Conservation (phyloP, 192 early-diverging fungal species). For the Backusella psychrophila region DNA sequence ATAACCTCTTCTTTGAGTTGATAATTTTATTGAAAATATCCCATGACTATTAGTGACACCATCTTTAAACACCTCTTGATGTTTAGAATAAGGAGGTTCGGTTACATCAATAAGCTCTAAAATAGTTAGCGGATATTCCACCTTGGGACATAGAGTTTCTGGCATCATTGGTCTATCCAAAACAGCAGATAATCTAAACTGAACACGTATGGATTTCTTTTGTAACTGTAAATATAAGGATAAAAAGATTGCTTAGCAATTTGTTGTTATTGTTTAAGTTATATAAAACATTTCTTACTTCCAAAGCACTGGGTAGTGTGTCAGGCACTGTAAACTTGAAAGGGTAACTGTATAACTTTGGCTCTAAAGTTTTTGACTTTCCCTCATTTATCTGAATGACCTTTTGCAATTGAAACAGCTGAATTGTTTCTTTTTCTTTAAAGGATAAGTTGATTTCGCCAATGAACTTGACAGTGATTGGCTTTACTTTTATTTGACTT, state of each 20-base stretch:
- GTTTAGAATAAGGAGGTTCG: not conserved
- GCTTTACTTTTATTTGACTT: slow-evolving; percentile 33
- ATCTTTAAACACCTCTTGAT: slow-evolving; percentile 13
- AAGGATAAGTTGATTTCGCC: slow-evolving; percentile 22
- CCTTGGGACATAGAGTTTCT: slow-evolving; percentile 25
- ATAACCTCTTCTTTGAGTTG: slow-evolving; percentile 21
- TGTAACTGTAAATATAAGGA: not conserved
- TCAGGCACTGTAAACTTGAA: slow-evolving; percentile 37
- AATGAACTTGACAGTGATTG: slow-evolving; percentile 25
- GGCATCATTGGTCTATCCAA: slow-evolving; percentile 31
- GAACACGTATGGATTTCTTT: slow-evolving; percentile 5
- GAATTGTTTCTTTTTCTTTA: slow-evolving; percentile 28
- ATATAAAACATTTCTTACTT: slow-evolving; percentile 13
- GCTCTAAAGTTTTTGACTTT: slow-evolving; percentile 19
- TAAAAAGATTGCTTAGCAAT: not conserved
- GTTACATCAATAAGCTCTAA: slow-evolving; percentile 33
- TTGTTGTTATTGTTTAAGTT: not conserved
- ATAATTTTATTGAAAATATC: not conserved
- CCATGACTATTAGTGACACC: not conserved
- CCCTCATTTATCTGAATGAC: slow-evolving; percentile 7
- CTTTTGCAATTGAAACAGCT: slow-evolving; percentile 24
- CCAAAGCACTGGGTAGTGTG: slow-evolving; percentile 33
- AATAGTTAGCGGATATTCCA: slow-evolving; percentile 28
- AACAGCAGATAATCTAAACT: slow-evolving; percentile 25
- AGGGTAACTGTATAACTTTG: slow-evolving; percentile 28